phyloP scores from a whole-genome alignment of 441 rosid genomes.

The Pelargonium cotyledonis region DNA sequence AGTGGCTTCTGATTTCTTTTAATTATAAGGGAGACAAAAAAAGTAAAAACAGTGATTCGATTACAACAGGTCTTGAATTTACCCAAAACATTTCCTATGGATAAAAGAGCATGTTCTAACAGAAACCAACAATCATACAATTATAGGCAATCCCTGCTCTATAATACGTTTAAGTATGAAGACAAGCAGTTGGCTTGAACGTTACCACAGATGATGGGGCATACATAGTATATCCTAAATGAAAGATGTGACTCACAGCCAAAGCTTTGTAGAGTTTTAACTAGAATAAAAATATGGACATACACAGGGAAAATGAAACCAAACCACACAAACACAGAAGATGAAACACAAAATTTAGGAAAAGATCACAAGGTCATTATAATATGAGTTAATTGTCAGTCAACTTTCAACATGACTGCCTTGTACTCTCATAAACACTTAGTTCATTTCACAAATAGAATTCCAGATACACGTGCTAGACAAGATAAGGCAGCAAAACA shows the following conservation, averaged over 20 bases:
- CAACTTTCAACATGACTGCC: neutral
- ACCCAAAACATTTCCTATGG: no score
- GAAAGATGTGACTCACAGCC: neutral
- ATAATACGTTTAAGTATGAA: no score
- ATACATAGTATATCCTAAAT: neutral
- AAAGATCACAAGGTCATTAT: neutral
- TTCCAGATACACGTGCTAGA: slow-evolving; percentile 9
- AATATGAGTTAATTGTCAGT: neutral
- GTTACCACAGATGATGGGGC: neutral
- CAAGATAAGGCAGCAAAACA: slow-evolving; percentile 11
- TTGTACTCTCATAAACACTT: neutral
- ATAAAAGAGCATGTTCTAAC: no score
- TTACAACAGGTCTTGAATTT: no score
- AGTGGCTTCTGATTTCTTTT: neutral
- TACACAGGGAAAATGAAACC: neutral
- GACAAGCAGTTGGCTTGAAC: no score
- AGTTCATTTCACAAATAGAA: neutral
- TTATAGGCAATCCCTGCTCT: no score
- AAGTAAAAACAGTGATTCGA: no score
- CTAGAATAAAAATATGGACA: neutral
- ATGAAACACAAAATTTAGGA: neutral
- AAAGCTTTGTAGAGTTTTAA: neutral
- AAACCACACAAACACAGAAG: neutral
- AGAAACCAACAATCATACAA: no score
- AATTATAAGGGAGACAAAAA: neutral